Base-by-base conservation (phyloP, 768 basidiomycete genomes). In the Pulveroboletus ravenelii region DNA sequence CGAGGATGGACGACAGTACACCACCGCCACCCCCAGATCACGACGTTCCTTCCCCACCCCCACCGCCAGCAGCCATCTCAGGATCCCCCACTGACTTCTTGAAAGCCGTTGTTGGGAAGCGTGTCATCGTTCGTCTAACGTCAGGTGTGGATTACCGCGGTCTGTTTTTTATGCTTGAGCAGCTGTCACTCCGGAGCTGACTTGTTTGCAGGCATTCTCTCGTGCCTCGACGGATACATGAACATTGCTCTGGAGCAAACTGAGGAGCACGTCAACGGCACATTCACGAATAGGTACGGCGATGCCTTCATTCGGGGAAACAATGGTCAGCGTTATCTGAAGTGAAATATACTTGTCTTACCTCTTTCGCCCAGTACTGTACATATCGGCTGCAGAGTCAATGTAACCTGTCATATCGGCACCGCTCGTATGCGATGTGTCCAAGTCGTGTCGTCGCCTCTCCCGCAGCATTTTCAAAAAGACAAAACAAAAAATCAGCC, bases 191-290 rank as follows among this genome's bases (percentile, higher is more conserved):
- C 30, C 15, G 13, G 25, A 25, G 31, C 29, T 45, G 27, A 56
- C 41, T 20, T 43, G 35, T 37, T n/a, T 10, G 12, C 6, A 98
- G 95, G 95, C 17, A 78, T 93, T 3, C 72, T 99, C 13, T 94
- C 93, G 3, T 98, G 96, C 63, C 78, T 98, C 20, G 96, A 98
- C 69, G 94, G 94, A 0, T 98, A 96, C 70, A 98, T 99, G 96
- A 98, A 98, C 71, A 95, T 98, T 44, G 96, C 93, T 13, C 72
- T 98, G 32, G 96, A 99, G 70, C 90, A 96, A 68, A 96, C 94
- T 3, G 93, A 96, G 70, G 96, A 99, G 70, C 84, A 93, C 67
- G 90, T 94, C 10, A 85, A 89, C 55, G 93, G 93, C 4, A 61
- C 70, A n/a, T 78, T 89, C 42, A 94, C 89, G 31, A 95, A 94